Evolutionary conservation across 352 stramenopile species (phyloP), one percentile per base, ranked within the genome.

Genomic region (Phytophthora pinifolia): DNA sequence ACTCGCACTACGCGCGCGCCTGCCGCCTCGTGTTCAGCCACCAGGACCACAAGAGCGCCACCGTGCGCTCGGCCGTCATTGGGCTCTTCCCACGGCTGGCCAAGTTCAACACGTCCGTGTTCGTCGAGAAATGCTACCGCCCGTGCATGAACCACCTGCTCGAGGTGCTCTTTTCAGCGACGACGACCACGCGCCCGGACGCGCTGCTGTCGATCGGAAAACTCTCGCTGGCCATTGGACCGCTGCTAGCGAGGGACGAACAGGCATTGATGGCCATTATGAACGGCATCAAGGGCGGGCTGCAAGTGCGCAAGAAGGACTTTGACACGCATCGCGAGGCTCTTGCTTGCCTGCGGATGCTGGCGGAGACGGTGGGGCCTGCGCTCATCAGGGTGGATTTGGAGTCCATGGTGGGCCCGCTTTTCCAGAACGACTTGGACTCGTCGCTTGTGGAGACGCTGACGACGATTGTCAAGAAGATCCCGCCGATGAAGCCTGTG

Each of bases 101-200:
- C 32, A 95, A 95, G 63, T 95, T 95, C 64, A 95, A 95, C 53
- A 88, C 83, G 17, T 92, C 86, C 6, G 82, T 77, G 29, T 95
- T 95, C 32, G 69, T 92, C 15, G 85, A 95, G 41, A 87, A 86
- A 18, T 92, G 76, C 51, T 95, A 93, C 56, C 78, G 79, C 1
- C 65, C 70, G 15, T 92, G 85, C 62, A 95, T 95, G 81, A 80
- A 82, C 39, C 80, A 95, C 57, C 48, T 95, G 29, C 66, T 95
- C 0, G 85, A 95, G 36, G 83, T 95, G 4, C 64, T 93, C 4
- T 87, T 90, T 64, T 89, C 77, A 10, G 76, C 80, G 12, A 89
- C 79, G 18, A 89, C 81, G 6, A 89, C 79, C 13, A 93, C 83
- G 12, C 79, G 85, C 1, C 75, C 81, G 0, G 85, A 95, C 37